phyloP scores from a whole-genome alignment of 352 stramenopile species.

The Aphanomyces invadans region DNA sequence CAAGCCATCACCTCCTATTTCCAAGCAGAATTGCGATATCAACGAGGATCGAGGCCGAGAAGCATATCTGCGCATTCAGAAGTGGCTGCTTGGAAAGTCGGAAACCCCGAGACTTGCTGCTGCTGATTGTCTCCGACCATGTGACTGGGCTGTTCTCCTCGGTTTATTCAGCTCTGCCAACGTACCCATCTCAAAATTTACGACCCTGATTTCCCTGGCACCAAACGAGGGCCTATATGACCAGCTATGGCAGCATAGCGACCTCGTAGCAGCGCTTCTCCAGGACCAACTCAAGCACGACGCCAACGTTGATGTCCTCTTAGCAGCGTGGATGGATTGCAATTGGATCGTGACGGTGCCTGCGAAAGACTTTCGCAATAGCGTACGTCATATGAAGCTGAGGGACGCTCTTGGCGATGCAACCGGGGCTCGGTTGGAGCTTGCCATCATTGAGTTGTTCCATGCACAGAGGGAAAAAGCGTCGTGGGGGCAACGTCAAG shows the following conservation, averaged over 20 bases:
- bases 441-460: background rate
- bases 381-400: constrained; percentile 5
- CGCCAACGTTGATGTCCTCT: background rate
- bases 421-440: background rate
- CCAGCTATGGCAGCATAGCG: background rate
- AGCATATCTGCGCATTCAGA: background rate
- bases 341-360: background rate
- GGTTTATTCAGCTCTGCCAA: background rate
- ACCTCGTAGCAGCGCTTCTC: background rate
- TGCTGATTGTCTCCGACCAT: background rate
- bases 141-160: constrained; percentile 11
- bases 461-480: background rate
- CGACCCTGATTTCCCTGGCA: background rate
- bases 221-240: background rate
- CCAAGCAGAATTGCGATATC: background rate
- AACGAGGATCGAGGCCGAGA: background rate
- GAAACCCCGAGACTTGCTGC: background rate
- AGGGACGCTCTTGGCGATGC: background rate
- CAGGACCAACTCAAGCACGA: background rate
- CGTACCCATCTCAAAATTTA: background rate
- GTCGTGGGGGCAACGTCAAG: too few relatives aligned
- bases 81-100: background rate
- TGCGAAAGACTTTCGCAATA: constrained; percentile 5
- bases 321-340: background rate
- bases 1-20: background rate